Evolutionary conservation across 352 stramenopile species (phyloP), one percentile per base, ranked within the genome.

Genomic region (Blastocystis hominis): DNA sequence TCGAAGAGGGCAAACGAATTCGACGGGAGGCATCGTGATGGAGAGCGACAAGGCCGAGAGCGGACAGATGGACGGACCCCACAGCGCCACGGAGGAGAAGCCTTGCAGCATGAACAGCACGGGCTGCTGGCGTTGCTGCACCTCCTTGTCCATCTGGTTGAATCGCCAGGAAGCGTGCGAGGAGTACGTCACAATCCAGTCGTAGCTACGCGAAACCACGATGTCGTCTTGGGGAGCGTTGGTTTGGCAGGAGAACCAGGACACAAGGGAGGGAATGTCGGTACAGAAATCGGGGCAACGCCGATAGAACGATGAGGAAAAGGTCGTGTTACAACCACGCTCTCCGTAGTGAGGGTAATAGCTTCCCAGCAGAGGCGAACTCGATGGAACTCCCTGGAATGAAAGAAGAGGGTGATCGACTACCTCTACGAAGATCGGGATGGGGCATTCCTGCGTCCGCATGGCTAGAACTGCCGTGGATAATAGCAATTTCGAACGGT

Each of bases 41-140:
- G 53, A 34, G 24, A 84, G 3, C 7, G 36, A 20, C 24, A 84
- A 36, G 10, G 30, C 66, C 20, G 20, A 17, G n/a, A 84, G 24
- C 3, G 72, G 72, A 10, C 38, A 69, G n/a, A 44, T 15, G 1
- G 72, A 66, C 9, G 72, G 72, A 10, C 72, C 72, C 72, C 50
- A 66, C 72, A 84, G 30, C 54, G 72, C 20, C 36, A 84, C 72
- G 46, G 72, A 64, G 56, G n/a, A 47, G 72, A 84, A 84, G 47
- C 72, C 72, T 53, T 84, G 72, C 17, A 84, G 72, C 30, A 84
- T 84, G 20, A 84, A 84, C 17, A 84, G 53, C 36, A 84, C 10
- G 5, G 72, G 72, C 30, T 84, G 7, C 7, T 9, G 13, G 13
- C 20, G 17, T 1, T 30, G 46, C n/a, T 66, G 72, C 50, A 24